Conservation (phyloP, 768 basidiomycete species). For the Podaxis sp. region DNA sequence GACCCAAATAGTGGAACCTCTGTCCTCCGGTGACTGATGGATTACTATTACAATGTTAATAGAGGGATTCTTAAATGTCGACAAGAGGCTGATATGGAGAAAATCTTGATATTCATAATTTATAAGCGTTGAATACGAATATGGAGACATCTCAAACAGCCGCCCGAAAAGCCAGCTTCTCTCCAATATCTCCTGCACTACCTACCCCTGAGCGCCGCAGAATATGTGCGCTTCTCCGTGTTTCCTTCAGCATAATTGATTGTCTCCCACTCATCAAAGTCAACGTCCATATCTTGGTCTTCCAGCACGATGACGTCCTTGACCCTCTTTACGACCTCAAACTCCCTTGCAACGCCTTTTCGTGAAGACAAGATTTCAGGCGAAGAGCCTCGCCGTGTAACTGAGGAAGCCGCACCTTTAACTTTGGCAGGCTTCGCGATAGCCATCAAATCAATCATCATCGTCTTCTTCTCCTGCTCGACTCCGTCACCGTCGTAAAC, state of each 20-base stretch:
- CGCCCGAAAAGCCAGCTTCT: too few relatives aligned
- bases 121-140: too few relatives aligned
- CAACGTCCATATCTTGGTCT: neutral
- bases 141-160: too few relatives aligned
- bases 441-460: slow-evolving; percentile 12
- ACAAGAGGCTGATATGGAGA: too few relatives aligned
- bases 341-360: slow-evolving; percentile 10
- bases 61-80: too few relatives aligned
- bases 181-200: neutral
- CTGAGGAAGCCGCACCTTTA: slow-evolving; percentile 1
- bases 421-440: slow-evolving; percentile 12
- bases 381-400: too few relatives aligned
- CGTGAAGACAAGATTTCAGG: neutral
- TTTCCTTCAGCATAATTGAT: neutral
- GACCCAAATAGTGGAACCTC: neutral
- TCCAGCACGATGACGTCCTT: slow-evolving; percentile 9
- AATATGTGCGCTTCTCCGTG: slow-evolving; percentile 2
- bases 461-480: neutral
- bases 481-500: neutral
- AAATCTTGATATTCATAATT: too few relatives aligned
- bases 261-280: slow-evolving; percentile 6
- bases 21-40: neutral
- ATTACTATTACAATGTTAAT: too few relatives aligned
- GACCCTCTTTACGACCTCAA: slow-evolving; percentile 6
- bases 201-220: slow-evolving; percentile 6